Percentiles rank a stretch among this genome's conserved stretches.
phyloP scores from a whole-genome alignment of 345 rosid species.

The Noccaea caerulescens region DNA sequence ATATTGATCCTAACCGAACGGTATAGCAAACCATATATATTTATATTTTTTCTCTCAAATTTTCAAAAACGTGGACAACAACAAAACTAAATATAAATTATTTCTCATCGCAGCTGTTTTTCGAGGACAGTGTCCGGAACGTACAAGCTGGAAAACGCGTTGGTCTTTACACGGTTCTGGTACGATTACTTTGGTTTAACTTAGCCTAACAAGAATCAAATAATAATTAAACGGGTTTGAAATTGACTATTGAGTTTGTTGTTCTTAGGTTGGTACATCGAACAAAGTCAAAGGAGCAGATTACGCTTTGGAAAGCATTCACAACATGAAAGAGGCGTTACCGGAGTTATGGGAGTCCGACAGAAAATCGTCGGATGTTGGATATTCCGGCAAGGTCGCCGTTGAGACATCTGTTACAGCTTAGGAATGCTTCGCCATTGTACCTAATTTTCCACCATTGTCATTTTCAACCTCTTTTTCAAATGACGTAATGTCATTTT shows the following conservation, averaged over 20 bases:
- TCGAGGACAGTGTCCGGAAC: conserved; percentile 89
- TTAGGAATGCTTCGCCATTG: conserved; percentile 45
- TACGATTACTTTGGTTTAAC: conserved; percentile 34
- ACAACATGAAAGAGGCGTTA: conserved; percentile 76
- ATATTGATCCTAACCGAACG: conserved; percentile 73
- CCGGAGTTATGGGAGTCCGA: conserved; percentile 71
- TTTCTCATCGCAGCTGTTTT: conserved; percentile 62
- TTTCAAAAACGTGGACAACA: background rate
- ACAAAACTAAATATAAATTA: background rate
- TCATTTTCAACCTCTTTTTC: conserved; percentile 37
- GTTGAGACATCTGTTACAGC: conserved; percentile 81
- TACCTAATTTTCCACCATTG: conserved; percentile 34
- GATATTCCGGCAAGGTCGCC: conserved; percentile 56
- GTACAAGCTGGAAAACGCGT: conserved; percentile 81
- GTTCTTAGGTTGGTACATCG: conserved; percentile 68
- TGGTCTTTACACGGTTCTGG: conserved; percentile 84
- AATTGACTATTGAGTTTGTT: conserved; percentile 7
- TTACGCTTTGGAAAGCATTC: conserved; percentile 81
- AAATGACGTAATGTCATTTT: conserved; percentile 44
- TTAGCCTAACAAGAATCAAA: conserved; percentile 20
- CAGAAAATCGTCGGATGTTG: conserved; percentile 51
- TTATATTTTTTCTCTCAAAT: background rate
- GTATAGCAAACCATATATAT: conserved; percentile 48
- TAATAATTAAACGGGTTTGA: background rate
- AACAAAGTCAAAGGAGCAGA: conserved; percentile 82